These are phyloP conservation scores for Dillenia turbinata DNA, from an alignment of 164 flowering plant species.

Conservation along the genomic window DNA sequence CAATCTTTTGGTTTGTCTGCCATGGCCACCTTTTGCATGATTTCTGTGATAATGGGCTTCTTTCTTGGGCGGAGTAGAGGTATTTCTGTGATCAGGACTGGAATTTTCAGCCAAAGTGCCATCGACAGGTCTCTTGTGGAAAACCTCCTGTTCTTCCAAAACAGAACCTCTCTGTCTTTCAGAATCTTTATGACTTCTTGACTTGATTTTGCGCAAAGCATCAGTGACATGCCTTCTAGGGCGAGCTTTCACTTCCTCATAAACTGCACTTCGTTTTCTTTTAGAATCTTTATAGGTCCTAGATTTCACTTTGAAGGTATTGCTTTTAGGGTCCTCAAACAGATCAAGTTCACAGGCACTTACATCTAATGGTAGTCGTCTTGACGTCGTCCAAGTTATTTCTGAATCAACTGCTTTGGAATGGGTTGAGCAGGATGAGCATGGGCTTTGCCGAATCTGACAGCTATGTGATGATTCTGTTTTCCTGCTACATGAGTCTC, in stretches of 20 bases:
- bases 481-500: constrained; percentile 14
- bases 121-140: neutral
- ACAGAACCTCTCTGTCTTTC: no score
- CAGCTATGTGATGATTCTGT: constrained; percentile 28
- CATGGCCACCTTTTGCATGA: constrained; percentile 4
- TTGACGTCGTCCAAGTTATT: constrained; percentile 10
- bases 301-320: constrained; percentile 10
- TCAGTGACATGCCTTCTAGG: no score
- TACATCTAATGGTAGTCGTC: constrained; percentile 19
- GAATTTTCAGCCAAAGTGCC: no score
- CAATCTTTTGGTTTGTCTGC: constrained; percentile 16
- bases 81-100: no score
- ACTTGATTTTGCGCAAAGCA: no score
- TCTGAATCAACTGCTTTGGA: constrained; percentile 17
- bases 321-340: constrained; percentile 17
- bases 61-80: neutral
- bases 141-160: constrained; percentile 13
- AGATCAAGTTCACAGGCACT: constrained; percentile 11
- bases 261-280: constrained; percentile 9
- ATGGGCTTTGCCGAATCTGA: constrained; percentile 17
- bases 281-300: constrained; percentile 9
- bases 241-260: constrained; percentile 1
- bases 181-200: no score
- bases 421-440: constrained; percentile 23
- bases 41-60: constrained; percentile 14